Conservation (phyloP, 2,329 filamentous ascomycete genomes). For the Ophiostoma perfectum region DNA sequence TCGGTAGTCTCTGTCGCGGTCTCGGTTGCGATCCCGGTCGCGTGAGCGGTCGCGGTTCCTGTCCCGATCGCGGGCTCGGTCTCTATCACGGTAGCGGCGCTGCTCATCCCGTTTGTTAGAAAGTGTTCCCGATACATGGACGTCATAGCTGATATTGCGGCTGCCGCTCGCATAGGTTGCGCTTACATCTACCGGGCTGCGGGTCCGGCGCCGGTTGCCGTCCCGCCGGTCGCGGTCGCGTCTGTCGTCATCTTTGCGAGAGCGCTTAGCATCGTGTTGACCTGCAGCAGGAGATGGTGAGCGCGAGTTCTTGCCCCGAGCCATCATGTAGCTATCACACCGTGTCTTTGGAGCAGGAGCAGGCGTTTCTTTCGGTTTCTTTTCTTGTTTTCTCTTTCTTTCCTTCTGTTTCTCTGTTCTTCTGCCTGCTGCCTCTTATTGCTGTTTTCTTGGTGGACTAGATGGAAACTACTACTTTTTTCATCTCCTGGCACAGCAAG, state of each 20-base stretch:
- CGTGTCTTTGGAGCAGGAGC: too few relatives aligned
- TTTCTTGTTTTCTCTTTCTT: conserved; percentile 19
- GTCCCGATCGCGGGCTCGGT: conserved; percentile 44
- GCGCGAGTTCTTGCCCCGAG: conserved; percentile 64
- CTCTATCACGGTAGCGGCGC: conserved; percentile 55
- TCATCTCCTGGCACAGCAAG: neutral
- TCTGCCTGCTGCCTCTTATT: too few relatives aligned
- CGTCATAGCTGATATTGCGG: neutral
- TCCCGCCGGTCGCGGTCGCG: conserved; percentile 49
- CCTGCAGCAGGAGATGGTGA: conserved; percentile 93
- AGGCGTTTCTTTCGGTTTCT: conserved; percentile 26
- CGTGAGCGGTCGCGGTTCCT: conserved; percentile 62
- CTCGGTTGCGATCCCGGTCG: conserved; percentile 52
- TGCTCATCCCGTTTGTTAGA: conserved; percentile 42
- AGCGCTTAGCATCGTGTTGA: conserved; percentile 67
- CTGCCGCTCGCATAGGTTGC: conserved; percentile 20
- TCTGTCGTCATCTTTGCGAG: conserved; percentile 52
- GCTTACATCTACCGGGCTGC: conserved; percentile 58
- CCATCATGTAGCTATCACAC: conserved; percentile 39
- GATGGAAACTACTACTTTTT: conserved; percentile 15
- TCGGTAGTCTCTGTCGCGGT: conserved; percentile 25
- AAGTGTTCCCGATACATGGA: conserved; percentile 24
- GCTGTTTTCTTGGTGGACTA: neutral
- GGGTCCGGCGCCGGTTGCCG: conserved; percentile 52
- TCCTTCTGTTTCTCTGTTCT: neutral